Conservation (phyloP, 179 eudicot species). For the Vitellaria paradoxa region DNA sequence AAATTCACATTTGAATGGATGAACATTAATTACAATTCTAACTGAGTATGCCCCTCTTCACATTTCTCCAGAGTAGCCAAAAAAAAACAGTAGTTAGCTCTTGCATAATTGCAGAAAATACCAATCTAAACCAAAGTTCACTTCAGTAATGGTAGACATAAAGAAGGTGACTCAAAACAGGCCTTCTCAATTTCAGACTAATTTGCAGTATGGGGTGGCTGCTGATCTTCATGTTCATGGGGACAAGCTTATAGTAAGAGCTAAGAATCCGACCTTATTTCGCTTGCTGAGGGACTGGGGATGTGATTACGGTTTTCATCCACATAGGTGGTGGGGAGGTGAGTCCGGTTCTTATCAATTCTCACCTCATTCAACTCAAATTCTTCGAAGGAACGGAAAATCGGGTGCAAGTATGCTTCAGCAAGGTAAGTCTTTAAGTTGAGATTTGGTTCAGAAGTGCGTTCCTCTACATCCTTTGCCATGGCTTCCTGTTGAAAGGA, state of each 20-base stretch:
- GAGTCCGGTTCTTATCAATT: slow-evolving; percentile 43
- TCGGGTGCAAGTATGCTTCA: slow-evolving; percentile 92
- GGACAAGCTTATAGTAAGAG: slow-evolving; percentile 6
- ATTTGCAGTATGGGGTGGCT: slow-evolving; percentile 14
- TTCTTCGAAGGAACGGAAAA: slow-evolving; percentile 73
- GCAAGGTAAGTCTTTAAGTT: slow-evolving; percentile 55
- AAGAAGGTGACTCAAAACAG: slow-evolving; percentile 18
- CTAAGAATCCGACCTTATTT: slow-evolving; percentile 21
- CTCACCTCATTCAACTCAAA: slow-evolving; percentile 62
- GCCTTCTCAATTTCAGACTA: slow-evolving; percentile 12
- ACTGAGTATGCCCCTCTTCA: not conserved
- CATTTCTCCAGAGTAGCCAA: not conserved
- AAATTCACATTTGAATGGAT: too few relatives aligned
- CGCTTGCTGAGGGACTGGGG: slow-evolving; percentile 29
- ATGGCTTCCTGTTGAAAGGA: slow-evolving; percentile 69
- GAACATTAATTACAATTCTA: not conserved
- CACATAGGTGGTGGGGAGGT: slow-evolving; percentile 25
- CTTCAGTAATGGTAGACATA: slow-evolving; percentile 19
- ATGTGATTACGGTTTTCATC: slow-evolving; percentile 21
- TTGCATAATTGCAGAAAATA: not conserved
- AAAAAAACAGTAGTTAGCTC: slow-evolving; percentile 10
- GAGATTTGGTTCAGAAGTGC: slow-evolving; percentile 39
- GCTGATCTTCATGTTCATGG: slow-evolving; percentile 14
- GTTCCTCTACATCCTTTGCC: slow-evolving; percentile 68
- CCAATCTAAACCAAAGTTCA: not conserved